Percentiles rank a stretch among this genome's conserved stretches.
Evolutionary conservation across 169 alveolate genomes (phyloP).

Genomic region (Cytauxzoon felis): DNA sequence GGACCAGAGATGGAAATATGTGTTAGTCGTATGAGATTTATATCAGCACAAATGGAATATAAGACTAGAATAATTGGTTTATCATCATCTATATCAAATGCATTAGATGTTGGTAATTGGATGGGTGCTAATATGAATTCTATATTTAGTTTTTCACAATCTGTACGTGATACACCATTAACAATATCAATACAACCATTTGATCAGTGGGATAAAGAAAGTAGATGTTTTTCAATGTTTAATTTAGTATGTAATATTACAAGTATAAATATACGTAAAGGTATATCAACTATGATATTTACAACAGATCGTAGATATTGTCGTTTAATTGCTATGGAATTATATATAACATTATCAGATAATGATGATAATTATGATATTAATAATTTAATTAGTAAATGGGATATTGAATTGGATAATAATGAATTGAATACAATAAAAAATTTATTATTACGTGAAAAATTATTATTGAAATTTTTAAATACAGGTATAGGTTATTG

Average conservation of each 20-base stretch:
- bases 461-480: conserved; percentile 9
- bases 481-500: conserved; percentile 33
- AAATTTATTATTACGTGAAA: conserved; percentile 14
- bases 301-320: conserved; percentile 94
- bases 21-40: conserved; percentile 91
- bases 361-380: conserved; percentile 63
- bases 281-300: conserved; percentile 82
- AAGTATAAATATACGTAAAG: conserved; percentile 36
- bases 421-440: not conserved
- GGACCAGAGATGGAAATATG: conserved; percentile 90
- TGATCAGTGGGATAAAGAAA: conserved; percentile 58
- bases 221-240: conserved; percentile 49
- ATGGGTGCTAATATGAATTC: conserved; percentile 71
- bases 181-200: conserved; percentile 47
- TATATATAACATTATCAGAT: conserved; percentile 77
- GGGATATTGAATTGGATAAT: not conserved
- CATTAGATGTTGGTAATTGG: conserved; percentile 90
- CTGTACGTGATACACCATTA: conserved; percentile 13
- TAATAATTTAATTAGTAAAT: not conserved
- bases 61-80: conserved; percentile 86
- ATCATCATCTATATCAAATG: conserved; percentile 89
- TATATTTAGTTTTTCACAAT: conserved; percentile 33
- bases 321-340: conserved; percentile 89
- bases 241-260: conserved; percentile 59
- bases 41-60: conserved; percentile 79